These are phyloP conservation scores for Annulohypoxylon bovei DNA, from an alignment of 495 filamentous ascomycete genomes.

Conservation along the genomic window DNA sequence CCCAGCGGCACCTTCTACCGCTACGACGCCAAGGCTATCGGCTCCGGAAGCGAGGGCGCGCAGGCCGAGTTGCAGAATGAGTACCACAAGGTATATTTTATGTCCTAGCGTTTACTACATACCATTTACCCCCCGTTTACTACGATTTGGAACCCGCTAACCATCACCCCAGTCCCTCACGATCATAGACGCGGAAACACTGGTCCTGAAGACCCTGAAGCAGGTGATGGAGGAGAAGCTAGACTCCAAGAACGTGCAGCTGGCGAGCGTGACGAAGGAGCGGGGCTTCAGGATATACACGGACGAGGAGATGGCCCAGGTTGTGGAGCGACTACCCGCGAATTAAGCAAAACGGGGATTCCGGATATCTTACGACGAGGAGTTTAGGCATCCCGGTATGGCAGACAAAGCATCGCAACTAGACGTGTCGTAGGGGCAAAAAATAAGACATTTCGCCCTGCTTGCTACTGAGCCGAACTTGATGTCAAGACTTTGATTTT, in stretches of 20 bases:
- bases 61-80: conserved; percentile 98
- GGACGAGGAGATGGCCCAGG: conserved; percentile 93
- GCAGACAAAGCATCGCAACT: conserved; percentile 12
- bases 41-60: conserved; percentile 93
- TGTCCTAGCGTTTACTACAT: background rate
- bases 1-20: conserved; percentile 98
- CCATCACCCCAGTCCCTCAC: conserved; percentile 74
- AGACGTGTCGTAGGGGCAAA: conserved; percentile 21
- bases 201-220: conserved; percentile 98
- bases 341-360: conserved; percentile 51
- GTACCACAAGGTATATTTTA: conserved; percentile 82
- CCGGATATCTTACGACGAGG: background rate
- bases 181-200: conserved; percentile 88
- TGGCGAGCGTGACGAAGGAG: conserved; percentile 97
- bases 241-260: conserved; percentile 96
- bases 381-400: conserved; percentile 3
- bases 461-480: background rate
- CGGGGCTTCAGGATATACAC: conserved; percentile 97
- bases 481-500: background rate
- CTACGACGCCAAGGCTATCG: conserved; percentile 99
- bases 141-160: background rate
- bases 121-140: background rate
- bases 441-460: conserved; percentile 9
- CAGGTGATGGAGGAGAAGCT: conserved; percentile 99
- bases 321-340: conserved; percentile 77